Evolutionary conservation across 2,329 filamentous ascomycete genomes (phyloP).

Genomic region (Cercospora sp.): DNA sequence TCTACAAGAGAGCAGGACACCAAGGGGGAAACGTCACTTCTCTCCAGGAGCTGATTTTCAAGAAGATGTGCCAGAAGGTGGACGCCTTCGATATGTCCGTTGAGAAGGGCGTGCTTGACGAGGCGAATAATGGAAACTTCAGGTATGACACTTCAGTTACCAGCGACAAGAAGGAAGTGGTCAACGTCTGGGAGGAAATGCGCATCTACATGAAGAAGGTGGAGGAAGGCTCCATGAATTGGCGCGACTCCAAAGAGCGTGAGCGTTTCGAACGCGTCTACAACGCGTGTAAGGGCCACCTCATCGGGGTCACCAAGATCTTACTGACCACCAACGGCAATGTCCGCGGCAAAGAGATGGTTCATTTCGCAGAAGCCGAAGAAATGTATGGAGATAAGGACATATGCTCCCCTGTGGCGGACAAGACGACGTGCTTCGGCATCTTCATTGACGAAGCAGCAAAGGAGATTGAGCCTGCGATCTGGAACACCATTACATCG

Average conservation of each 20-base stretch:
- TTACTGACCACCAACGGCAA: conserved; percentile 11
- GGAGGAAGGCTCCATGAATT: not conserved
- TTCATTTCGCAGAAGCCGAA: not conserved
- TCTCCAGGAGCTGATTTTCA: not conserved
- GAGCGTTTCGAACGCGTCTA: not conserved
- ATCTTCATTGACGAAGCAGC: too few relatives aligned
- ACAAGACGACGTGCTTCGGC: too few relatives aligned
- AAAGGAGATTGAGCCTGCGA: too few relatives aligned
- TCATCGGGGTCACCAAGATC: not conserved
- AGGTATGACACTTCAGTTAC: not conserved
- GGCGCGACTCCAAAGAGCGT: not conserved
- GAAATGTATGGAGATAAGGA: too few relatives aligned
- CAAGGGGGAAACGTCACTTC: not conserved
- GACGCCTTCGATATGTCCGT: conserved; percentile 4
- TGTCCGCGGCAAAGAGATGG: conserved; percentile 3
- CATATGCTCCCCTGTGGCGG: too few relatives aligned
- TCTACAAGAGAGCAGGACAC: conserved; percentile 1
- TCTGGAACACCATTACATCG: too few relatives aligned
- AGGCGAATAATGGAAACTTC: not conserved
- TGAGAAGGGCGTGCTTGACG: conserved; percentile 1
- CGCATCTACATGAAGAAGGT: not conserved
- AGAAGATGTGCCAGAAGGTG: not conserved
- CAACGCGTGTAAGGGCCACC: conserved; percentile 2
- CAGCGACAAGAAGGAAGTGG: not conserved
- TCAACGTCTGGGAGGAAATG: conserved; percentile 1